These are phyloP conservation scores for Cladophialophora bantiana DNA, from an alignment of 2,329 filamentous ascomycete species.

Conservation along the genomic window DNA sequence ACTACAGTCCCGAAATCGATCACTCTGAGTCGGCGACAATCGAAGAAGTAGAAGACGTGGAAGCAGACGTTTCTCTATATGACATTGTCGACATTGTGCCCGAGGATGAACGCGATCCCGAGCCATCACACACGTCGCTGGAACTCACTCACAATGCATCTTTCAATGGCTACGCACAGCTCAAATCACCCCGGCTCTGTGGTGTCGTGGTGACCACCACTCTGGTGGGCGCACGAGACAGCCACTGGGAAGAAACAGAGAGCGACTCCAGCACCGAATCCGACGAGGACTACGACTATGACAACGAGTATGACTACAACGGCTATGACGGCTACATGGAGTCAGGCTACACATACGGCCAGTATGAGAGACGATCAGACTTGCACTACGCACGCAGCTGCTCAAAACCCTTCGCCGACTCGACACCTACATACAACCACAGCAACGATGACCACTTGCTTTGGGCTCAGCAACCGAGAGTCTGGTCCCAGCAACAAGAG, in stretches of 20 bases:
- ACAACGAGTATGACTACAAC: constrained; percentile 10
- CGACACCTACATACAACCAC: constrained; percentile 2
- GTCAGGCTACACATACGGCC: background rate
- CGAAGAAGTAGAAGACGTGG: constrained; percentile 4
- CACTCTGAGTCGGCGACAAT: background rate
- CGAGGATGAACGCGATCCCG: constrained; percentile 17
- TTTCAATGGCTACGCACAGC: constrained; percentile 12
- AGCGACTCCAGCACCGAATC: constrained; percentile 29
- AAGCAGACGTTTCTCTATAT: constrained; percentile 2
- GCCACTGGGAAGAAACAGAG: constrained; percentile 14
- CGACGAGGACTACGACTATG: constrained; percentile 15
- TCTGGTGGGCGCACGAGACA: constrained; percentile 1
- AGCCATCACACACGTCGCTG: background rate
- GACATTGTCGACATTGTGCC: constrained; percentile 2
- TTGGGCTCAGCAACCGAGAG: constrained; percentile 34
- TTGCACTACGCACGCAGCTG: background rate
- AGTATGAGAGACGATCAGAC: background rate
- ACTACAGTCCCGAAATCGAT: constrained; percentile 9
- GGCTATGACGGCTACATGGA: constrained; percentile 5
- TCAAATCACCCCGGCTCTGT: background rate
- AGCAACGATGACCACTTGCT: constrained; percentile 29
- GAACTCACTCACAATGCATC: background rate
- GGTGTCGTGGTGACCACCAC: constrained; percentile 1
- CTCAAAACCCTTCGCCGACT: background rate
- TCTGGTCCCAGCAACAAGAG: constrained; percentile 27